Conservation (phyloP, 345 rosid species). For the Pseudoturritis turrita region DNA sequence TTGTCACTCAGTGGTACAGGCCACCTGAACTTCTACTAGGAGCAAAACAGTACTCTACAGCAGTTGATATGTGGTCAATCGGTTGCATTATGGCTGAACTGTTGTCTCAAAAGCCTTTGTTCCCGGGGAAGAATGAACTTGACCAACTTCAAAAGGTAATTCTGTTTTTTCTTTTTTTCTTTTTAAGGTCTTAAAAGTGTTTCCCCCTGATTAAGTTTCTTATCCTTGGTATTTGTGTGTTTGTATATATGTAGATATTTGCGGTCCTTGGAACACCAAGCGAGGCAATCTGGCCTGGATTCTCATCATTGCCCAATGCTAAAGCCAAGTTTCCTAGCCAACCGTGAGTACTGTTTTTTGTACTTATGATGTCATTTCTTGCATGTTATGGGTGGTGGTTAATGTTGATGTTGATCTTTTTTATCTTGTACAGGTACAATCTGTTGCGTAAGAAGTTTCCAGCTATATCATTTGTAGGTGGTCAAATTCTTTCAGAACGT, state of each 20-base stretch:
- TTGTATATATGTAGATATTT: conserved; percentile 44
- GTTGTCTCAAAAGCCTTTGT: conserved; percentile 63
- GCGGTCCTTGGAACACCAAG: conserved; percentile 75
- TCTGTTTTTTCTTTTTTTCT: background rate
- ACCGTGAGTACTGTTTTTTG: conserved; percentile 34
- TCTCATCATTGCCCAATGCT: conserved; percentile 57
- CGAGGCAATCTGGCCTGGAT: conserved; percentile 67
- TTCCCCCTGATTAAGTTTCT: background rate
- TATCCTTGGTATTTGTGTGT: background rate
- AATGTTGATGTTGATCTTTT: conserved; percentile 3
- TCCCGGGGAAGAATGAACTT: conserved; percentile 63
- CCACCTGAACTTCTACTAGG: conserved; percentile 87
- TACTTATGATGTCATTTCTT: background rate
- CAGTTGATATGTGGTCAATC: conserved; percentile 93
- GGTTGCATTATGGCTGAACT: conserved; percentile 95
- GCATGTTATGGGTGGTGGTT: conserved; percentile 24
- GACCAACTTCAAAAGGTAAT: conserved; percentile 74
- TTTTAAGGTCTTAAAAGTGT: background rate
- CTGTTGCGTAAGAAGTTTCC: conserved; percentile 78
- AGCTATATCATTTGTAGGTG: conserved; percentile 62
- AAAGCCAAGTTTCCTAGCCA: conserved; percentile 65
- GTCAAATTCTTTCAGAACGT: conserved; percentile 65
- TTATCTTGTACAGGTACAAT: conserved; percentile 49
- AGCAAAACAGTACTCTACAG: conserved; percentile 73
- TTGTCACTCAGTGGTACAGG: conserved; percentile 81